phyloP scores from a whole-genome alignment of 805 yeast species.

The Candida tammaniensis region DNA sequence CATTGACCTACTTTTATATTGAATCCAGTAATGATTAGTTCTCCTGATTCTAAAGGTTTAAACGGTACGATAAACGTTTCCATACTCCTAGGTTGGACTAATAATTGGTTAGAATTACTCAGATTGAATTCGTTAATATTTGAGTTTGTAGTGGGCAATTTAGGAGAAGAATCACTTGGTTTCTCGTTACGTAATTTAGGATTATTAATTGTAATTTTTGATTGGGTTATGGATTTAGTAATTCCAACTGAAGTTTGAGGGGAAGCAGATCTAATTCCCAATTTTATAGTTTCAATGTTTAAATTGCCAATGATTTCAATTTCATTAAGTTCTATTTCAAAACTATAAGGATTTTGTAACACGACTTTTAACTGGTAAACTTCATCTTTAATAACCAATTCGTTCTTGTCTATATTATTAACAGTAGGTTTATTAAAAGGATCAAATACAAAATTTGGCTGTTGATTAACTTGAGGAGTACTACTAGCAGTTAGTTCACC shows the following conservation, averaged over 20 bases:
- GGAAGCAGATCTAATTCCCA: constrained; percentile 6
- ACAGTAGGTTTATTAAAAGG: constrained; percentile 38
- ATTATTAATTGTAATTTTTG: constrained; percentile 8
- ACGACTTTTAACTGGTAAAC: constrained; percentile 52
- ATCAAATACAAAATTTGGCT: constrained; percentile 44
- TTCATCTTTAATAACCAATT: constrained; percentile 44
- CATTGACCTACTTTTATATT: constrained; percentile 52
- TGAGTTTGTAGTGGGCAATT: constrained; percentile 1
- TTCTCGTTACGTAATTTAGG: constrained; percentile 8
- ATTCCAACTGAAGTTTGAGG: not conserved
- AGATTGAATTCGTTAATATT: not conserved
- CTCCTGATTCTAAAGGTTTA: constrained; percentile 49
- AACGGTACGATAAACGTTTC: constrained; percentile 44
- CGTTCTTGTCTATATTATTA: constrained; percentile 47
- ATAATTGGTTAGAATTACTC: constrained; percentile 8
- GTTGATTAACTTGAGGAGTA: not conserved
- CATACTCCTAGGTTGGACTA: constrained; percentile 25
- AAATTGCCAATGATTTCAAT: constrained; percentile 36
- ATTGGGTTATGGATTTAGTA: constrained; percentile 1
- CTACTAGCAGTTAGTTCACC: constrained; percentile 5
- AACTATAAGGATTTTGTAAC: constrained; percentile 77
- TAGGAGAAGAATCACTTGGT: constrained; percentile 1
- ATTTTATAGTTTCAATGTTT: constrained; percentile 26
- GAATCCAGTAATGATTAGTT: constrained; percentile 49
- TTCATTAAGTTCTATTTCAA: constrained; percentile 60